A percentile compares a stretch with the other conserved stretches of the same genome.
These are phyloP conservation scores for Suillus luteus DNA, from an alignment of 768 basidiomycete species.

Conservation along the genomic window DNA sequence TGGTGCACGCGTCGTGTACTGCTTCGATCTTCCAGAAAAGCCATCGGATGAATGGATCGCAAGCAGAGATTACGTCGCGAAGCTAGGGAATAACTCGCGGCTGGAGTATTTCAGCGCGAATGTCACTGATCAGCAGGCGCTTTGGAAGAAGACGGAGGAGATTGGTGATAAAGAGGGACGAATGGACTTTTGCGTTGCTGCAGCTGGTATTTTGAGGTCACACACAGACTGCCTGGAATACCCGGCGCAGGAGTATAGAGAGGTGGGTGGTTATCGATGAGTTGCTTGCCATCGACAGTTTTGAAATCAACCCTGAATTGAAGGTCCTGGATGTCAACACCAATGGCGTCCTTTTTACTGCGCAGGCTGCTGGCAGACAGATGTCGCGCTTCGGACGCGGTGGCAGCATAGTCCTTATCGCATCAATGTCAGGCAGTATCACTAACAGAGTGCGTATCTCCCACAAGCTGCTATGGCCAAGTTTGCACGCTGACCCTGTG, in stretches of 20 bases:
- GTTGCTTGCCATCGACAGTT: background rate
- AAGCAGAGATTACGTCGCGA: constrained; percentile 52
- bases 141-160: constrained; percentile 59
- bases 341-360: constrained; percentile 60
- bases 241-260: constrained; percentile 61
- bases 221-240: constrained; percentile 68
- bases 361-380: constrained; percentile 59
- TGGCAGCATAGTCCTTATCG: constrained; percentile 62
- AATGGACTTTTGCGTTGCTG: constrained; percentile 77
- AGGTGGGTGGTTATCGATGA: constrained; percentile 39
- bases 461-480: background rate
- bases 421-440: constrained; percentile 65
- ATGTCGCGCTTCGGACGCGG: constrained; percentile 50
- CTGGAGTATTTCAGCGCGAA: constrained; percentile 66
- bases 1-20: constrained; percentile 70
- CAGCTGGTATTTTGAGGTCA: constrained; percentile 68
- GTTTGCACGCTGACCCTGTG: constrained; percentile 9
- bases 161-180: constrained; percentile 69
- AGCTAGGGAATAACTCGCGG: constrained; percentile 43
- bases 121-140: constrained; percentile 59
- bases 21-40: constrained; percentile 58
- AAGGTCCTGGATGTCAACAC: constrained; percentile 70
- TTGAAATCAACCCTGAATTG: background rate
- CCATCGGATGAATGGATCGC: constrained; percentile 61
- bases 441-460: constrained; percentile 59